Percentiles rank a stretch among this genome's conserved stretches.
These are phyloP conservation scores for Sarcomyxa edulis DNA, from an alignment of 768 basidiomycete species.

Conservation along the genomic window DNA sequence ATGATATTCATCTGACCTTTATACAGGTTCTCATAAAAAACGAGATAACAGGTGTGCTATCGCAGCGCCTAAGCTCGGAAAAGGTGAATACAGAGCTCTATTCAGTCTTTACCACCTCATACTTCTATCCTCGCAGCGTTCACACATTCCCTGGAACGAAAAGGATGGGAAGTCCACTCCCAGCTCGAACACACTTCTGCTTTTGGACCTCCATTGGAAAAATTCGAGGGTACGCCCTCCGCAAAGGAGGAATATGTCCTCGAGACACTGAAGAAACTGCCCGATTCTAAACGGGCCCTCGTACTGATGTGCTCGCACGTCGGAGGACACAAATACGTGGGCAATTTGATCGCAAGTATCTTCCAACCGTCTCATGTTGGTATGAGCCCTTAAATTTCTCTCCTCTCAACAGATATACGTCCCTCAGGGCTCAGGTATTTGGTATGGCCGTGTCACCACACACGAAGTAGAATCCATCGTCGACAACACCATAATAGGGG, in stretches of 20 bases:
- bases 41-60: slow-evolving; percentile 91
- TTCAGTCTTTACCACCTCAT: slow-evolving; percentile 10
- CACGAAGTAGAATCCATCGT: slow-evolving; percentile 86
- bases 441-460: slow-evolving; percentile 92
- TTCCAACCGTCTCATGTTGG: slow-evolving; percentile 5
- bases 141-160: slow-evolving; percentile 51
- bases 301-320: slow-evolving; percentile 87
- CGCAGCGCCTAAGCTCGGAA: slow-evolving; percentile 77
- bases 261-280: slow-evolving; percentile 47
- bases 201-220: slow-evolving; percentile 55
- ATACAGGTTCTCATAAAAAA: slow-evolving; percentile 84
- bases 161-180: slow-evolving; percentile 74
- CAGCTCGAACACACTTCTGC: slow-evolving; percentile 57
- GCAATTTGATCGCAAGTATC: slow-evolving; percentile 78
- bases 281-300: slow-evolving; percentile 61
- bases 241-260: slow-evolving; percentile 53
- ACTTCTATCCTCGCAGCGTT: slow-evolving; percentile 41
- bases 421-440: slow-evolving; percentile 79
- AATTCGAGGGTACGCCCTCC: slow-evolving; percentile 41
- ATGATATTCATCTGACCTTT: slow-evolving; percentile 2
- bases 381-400: neutral
- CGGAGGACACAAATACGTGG: slow-evolving; percentile 91
- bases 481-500: slow-evolving; percentile 80
- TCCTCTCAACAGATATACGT: slow-evolving; percentile 64
- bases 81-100: slow-evolving; percentile 41